Evolutionary conservation across 139 green algal species (phyloP).

Genomic region (Chlorella sp.): DNA sequence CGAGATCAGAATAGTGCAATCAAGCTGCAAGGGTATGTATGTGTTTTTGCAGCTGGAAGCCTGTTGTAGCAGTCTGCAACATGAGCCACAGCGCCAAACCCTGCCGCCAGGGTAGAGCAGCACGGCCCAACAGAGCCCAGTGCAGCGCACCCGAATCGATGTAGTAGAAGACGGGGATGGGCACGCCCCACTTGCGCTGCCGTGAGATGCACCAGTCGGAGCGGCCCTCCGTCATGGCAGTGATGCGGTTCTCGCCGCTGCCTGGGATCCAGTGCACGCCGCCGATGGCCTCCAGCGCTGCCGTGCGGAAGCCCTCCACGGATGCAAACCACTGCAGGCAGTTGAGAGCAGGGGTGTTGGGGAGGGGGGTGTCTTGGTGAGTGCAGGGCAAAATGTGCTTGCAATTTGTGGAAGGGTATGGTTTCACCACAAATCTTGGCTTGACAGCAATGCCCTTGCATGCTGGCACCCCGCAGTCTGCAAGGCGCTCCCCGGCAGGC

Average conservation of each 20-base stretch:
- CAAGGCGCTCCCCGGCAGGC: too few species aligned
- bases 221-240: slow-evolving; percentile 90
- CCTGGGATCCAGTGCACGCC: slow-evolving; percentile 88
- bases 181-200: slow-evolving; percentile 98
- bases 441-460: too few species aligned
- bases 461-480: too few species aligned
- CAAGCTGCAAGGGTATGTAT: too few species aligned
- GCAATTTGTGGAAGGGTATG: too few species aligned
- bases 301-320: slow-evolving; percentile 87
- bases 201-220: slow-evolving; percentile 98
- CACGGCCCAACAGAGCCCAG: neutral
- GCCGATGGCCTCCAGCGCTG: slow-evolving; percentile 79
- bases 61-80: too few species aligned
- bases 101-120: neutral
- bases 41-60: too few species aligned
- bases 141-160: slow-evolving; percentile 67
- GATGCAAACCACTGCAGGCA: slow-evolving; percentile 77
- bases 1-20: too few species aligned
- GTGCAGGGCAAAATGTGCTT: too few species aligned
- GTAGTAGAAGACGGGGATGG: slow-evolving; percentile 99
- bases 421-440: too few species aligned
- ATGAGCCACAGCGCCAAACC: too few species aligned
- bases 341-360: neutral
- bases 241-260: slow-evolving; percentile 84
- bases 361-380: too few species aligned